A percentile compares a stretch with the other conserved stretches of the same genome.
Evolutionary conservation across 257 asterid species (phyloP).

Genomic region (Solanum chiquidenum): DNA sequence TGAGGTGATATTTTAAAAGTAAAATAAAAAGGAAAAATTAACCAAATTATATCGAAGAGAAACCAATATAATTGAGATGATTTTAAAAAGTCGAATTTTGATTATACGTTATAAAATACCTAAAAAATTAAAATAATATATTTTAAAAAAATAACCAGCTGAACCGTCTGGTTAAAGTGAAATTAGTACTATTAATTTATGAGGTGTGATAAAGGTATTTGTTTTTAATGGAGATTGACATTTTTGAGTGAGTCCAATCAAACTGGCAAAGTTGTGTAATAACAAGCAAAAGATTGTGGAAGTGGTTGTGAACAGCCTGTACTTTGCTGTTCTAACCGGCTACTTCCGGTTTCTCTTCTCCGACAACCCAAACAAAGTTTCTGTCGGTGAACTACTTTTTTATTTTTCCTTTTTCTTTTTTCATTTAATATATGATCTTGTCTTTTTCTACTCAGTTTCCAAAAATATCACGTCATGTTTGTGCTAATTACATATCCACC

Average conservation of each 20-base stretch:
- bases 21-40: no score
- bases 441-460: neutral
- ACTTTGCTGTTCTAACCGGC: neutral
- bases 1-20: no score
- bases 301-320: slow-evolving; percentile 11
- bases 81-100: neutral
- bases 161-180: neutral
- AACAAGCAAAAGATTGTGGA: neutral
- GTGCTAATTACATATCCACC: neutral
- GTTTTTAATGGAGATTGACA: neutral
- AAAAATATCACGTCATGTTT: neutral
- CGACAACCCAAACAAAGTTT: neutral
- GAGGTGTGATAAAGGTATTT: neutral
- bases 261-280: neutral
- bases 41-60: neutral
- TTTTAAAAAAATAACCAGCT: no score
- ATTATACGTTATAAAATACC: no score
- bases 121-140: no score
- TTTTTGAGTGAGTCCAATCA: neutral
- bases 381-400: slow-evolving; percentile 6
- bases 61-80: no score
- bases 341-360: slow-evolving; percentile 2
- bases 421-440: neutral
- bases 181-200: no score
- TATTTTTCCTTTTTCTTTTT: neutral